phyloP scores from a whole-genome alignment of 1,284 basidiomycete species.

The Pisolithus thermaeus region DNA sequence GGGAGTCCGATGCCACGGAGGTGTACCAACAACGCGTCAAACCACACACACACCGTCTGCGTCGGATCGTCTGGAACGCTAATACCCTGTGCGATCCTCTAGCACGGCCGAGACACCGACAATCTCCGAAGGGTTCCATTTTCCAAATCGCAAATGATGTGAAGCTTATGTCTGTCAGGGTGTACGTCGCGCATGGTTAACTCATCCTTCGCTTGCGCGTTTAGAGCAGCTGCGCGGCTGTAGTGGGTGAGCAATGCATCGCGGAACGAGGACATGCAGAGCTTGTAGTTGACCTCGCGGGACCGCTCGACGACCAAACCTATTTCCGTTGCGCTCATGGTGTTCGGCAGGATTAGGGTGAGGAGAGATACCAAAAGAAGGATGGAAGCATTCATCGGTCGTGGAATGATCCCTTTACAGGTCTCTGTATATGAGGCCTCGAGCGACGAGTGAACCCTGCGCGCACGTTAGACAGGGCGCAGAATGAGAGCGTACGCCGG shows the following conservation, averaged over 20 bases:
- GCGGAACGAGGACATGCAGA: slow-evolving; percentile 69
- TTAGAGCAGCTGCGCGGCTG: slow-evolving; percentile 26
- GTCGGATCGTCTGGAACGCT: slow-evolving; percentile 74
- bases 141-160: slow-evolving; percentile 41
- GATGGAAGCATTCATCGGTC: slow-evolving; percentile 91
- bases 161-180: slow-evolving; percentile 31
- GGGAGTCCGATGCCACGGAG: slow-evolving; percentile 83
- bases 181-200: slow-evolving; percentile 15
- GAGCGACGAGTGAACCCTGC: slow-evolving; percentile 46
- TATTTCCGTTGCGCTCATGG: slow-evolving; percentile 65
- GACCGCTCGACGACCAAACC: slow-evolving; percentile 79
- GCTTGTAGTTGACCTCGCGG: slow-evolving; percentile 86
- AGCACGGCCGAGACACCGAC: slow-evolving; percentile 77
- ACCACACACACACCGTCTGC: slow-evolving; percentile 94
- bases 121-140: slow-evolving; percentile 45
- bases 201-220: slow-evolving; percentile 25
- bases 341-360: slow-evolving; percentile 20
- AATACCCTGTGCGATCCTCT: slow-evolving; percentile 81
- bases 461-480: background rate
- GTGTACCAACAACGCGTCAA: slow-evolving; percentile 87
- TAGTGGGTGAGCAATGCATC: slow-evolving; percentile 61
- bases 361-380: slow-evolving; percentile 55
- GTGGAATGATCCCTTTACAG: slow-evolving; percentile 89
- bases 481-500: slow-evolving; percentile 19
- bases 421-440: slow-evolving; percentile 83